phyloP scores from a whole-genome alignment of 1,139 yeast species.

The Debaryomyces singareniensis region DNA sequence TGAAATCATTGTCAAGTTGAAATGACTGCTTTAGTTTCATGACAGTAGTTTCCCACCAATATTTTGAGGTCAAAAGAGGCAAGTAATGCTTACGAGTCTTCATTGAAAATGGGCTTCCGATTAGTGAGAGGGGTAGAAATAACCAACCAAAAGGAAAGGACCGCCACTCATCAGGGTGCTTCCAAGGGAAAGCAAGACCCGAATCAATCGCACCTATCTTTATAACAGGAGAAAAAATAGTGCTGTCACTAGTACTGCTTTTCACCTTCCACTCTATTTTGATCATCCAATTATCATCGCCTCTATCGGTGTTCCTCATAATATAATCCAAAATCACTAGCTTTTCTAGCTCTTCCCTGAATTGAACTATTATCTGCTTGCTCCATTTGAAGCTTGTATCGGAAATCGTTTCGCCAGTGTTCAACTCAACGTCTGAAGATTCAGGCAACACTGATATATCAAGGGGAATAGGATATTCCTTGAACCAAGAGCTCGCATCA shows the following conservation, averaged over 20 bases:
- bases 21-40: constrained; percentile 42
- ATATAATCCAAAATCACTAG: constrained; percentile 66
- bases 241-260: constrained; percentile 4
- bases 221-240: constrained; percentile 30
- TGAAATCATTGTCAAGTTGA: constrained; percentile 54
- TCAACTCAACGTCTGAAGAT: constrained; percentile 13
- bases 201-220: constrained; percentile 72
- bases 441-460: constrained; percentile 15
- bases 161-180: constrained; percentile 79
- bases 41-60: constrained; percentile 69
- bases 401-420: constrained; percentile 9
- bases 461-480: constrained; percentile 51
- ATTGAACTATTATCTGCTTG: constrained; percentile 39
- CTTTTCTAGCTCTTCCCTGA: constrained; percentile 61
- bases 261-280: constrained; percentile 42
- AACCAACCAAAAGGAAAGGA: constrained; percentile 80
- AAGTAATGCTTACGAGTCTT: constrained; percentile 53
- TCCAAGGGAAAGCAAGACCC: constrained; percentile 76
- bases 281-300: constrained; percentile 77
- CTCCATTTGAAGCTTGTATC: constrained; percentile 47
- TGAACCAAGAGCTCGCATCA: constrained; percentile 59
- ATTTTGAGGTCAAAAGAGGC: constrained; percentile 51
- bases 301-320: constrained; percentile 72
- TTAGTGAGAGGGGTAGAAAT: constrained; percentile 55
- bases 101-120: constrained; percentile 63